Conservation (phyloP, 73 alveolate genomes). For the Paramecium sonneborni region DNA sequence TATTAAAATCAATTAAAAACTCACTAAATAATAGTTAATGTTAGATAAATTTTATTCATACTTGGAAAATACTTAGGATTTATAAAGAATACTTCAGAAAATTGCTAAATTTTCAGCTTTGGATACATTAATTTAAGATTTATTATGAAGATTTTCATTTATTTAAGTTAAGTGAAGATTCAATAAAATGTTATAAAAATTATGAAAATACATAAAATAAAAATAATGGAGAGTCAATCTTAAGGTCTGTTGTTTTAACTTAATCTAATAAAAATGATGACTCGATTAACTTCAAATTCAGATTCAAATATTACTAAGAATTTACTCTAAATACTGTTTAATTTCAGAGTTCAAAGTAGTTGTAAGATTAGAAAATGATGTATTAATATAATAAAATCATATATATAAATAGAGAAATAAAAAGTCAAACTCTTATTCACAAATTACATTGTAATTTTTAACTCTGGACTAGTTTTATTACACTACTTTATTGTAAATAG, state of each 20-base stretch:
- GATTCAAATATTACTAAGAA: background rate
- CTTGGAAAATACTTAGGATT: background rate
- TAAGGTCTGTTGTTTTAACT: background rate
- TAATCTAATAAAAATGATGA: background rate
- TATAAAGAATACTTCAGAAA: background rate
- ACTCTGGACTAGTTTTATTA: constrained; percentile 24
- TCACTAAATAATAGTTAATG: background rate
- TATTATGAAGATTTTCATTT: background rate
- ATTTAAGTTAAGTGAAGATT: constrained; percentile 18
- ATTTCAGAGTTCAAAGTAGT: background rate
- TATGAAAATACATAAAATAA: background rate
- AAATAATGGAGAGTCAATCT: background rate
- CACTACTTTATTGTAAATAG: background rate
- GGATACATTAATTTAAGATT: background rate
- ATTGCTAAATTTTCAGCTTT: background rate
- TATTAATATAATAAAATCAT: background rate
- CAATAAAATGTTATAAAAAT: background rate
- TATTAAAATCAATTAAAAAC: background rate
- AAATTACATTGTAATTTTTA: background rate
- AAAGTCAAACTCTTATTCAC: background rate
- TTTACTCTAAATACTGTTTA: background rate
- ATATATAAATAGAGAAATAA: background rate
- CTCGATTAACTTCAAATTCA: background rate
- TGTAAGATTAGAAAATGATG: background rate
- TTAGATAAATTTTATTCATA: background rate